Base-by-base conservation (phyloP, 305 asterid genomes). In the Withania somnifera region DNA sequence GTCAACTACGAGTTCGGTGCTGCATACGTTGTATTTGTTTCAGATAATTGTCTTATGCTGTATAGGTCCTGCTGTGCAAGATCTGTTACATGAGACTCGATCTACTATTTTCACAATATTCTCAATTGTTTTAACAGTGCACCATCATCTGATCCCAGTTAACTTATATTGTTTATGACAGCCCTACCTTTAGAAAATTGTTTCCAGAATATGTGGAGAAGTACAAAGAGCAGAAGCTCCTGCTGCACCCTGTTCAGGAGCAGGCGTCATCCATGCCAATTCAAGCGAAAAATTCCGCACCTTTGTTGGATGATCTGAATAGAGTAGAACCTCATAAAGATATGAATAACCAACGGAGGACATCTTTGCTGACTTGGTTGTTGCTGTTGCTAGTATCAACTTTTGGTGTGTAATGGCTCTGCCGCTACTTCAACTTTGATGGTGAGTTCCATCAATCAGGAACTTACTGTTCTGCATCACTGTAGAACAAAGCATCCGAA, bases 161-260 rank as follows among this genome's bases (percentile, higher is more conserved):
- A 47, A 45, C 40, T 73, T 17, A 47, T 40, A 26, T 77, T 78
- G 64, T 78, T 77, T 45, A 57, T 63, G 45, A 81, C 96, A 95
- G 99, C 88, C 79, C 94, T 34, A 88, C 97, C 17, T 96, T 96
- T 77, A 89, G 94, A 90, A 94, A 93, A 88, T 86, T 96, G 77
- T 94, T 93, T 80, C 98, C 98, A 26, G 98, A 96, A 82, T 93
- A 91, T 82, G 93, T 94, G 36, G 97, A 94, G 92, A 93, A 93
- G 87, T 89, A 93, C 78, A 93, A 92, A 84, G 89, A 93, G 79
- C 93, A 91, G 85, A 84, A 87, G 84, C 88, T 87, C 28, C 84
- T 89, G 38, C 89, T 87, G 89, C 88, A 90, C 81, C 75, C 91
- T 20, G 91, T 63, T 75, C 45, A 83, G 38, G 91, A 89, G 71